Evolutionary conservation across 2,329 filamentous ascomycete species (phyloP), one percentile per base, ranked within the genome.

Genomic region (Tolypocladium inflatum): DNA sequence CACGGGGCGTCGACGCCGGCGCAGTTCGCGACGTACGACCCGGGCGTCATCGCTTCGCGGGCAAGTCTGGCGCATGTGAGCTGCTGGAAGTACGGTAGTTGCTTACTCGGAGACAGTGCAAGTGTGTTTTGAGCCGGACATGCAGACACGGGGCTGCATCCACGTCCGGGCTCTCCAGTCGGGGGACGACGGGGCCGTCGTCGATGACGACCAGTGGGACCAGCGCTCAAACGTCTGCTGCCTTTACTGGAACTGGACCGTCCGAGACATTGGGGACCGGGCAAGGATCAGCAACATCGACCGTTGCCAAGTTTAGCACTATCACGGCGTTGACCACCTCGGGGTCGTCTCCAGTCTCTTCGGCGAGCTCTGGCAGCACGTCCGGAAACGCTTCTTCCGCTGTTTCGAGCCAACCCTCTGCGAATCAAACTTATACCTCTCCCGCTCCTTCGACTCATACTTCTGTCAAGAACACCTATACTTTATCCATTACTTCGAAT

Each of bases 41-140:
- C 65, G 45, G 64, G 62, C 13, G 65, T 61, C 56, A 61, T 73
- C 57, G 68, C 69, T 30, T 69, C 67, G 15, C 68, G 69, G 39
- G 70, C 73, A 57, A 66, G 70, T 60, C 7, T 39, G 6, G 15
- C 30, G 30, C 30, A 9, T 9, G 30, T 2, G 38, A 41, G 33
- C 30, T 7, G 17, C 2, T 23, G 52, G 3, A n/a, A 15, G 13
- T 9, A 17, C 7, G 15, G 8, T 33, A 7, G 30, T 33, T 33
- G 23, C 17, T 21, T 42, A 8, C 1, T 19, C 1, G 9, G 23
- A 5, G 19, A n/a, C 23, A 71, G 69, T 71, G 69, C 55, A 60
- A 61, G 19, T 71, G 69, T 56, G 64, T 69, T 37, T 26, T 67
- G 19, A 63, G 63, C 17, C 55, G 41, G 6, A 55, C 41, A 1